Percentiles rank a stretch among this genome's conserved stretches.
Evolutionary conservation across 805 yeast genomes (phyloP).

Genomic region (Wickerhamia fluorescens): DNA sequence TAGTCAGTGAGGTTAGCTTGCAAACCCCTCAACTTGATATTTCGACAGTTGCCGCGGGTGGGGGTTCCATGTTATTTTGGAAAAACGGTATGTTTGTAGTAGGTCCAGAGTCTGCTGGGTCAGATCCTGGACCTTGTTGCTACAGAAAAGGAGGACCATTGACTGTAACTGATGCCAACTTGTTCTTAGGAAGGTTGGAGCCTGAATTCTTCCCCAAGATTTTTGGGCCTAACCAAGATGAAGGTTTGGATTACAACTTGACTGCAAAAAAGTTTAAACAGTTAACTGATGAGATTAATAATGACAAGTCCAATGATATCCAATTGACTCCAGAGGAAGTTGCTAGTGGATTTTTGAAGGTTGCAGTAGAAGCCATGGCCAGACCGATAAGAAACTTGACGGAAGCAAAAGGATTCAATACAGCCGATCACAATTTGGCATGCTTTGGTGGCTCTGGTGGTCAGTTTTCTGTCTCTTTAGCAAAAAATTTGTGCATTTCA

Average conservation of each 20-base stretch:
- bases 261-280: conserved; percentile 44
- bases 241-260: conserved; percentile 25
- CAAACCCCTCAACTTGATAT: conserved; percentile 40
- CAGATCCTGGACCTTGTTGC: conserved; percentile 37
- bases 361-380: conserved; percentile 88
- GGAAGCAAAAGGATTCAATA: conserved; percentile 73
- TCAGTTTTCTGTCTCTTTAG: conserved; percentile 78
- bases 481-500: conserved; percentile 59
- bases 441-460: conserved; percentile 95
- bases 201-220: conserved; percentile 33
- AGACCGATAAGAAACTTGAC: conserved; percentile 80
- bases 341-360: conserved; percentile 74
- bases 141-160: conserved; percentile 34
- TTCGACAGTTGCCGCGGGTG: conserved; percentile 43
- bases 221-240: conserved; percentile 30
- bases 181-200: conserved; percentile 27
- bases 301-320: conserved; percentile 25
- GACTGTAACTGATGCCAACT: conserved; percentile 34
- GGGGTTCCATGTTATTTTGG: conserved; percentile 35
- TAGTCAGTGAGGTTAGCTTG: conserved; percentile 36
- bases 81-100: conserved; percentile 33
- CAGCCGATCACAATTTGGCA: conserved; percentile 62
- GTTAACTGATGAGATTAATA: conserved; percentile 52
- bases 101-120: conserved; percentile 36
- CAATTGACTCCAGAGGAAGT: conserved; percentile 54